Conservation (phyloP, 352 stramenopile genomes). For the Pseudoperonospora humuli region DNA sequence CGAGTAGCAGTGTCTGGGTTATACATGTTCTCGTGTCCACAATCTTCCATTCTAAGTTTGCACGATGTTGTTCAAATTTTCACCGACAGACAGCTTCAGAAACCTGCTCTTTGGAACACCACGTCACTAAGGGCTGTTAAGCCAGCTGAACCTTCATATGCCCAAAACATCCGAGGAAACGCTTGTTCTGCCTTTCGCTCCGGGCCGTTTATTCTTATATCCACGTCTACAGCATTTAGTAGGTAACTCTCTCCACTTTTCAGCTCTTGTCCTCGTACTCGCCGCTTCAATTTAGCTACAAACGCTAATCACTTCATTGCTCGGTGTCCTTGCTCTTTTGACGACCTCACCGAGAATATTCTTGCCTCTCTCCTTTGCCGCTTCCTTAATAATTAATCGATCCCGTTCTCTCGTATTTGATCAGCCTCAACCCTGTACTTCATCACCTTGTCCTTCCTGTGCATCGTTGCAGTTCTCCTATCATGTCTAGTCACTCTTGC, state of each 20-base stretch:
- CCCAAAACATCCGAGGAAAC: constrained; percentile 41
- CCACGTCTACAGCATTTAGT: constrained; percentile 2
- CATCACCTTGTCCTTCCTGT: constrained; percentile 32
- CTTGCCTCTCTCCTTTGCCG: constrained; percentile 28
- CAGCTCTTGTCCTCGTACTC: constrained; percentile 9
- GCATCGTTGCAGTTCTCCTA: constrained; percentile 17
- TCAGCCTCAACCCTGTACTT: constrained; percentile 37
- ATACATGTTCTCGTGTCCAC: background rate
- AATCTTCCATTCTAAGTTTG: background rate
- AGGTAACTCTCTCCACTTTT: constrained; percentile 4
- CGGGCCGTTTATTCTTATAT: background rate
- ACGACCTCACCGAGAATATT: constrained; percentile 24
- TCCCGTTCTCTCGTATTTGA: constrained; percentile 24
- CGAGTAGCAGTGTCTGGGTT: too few species aligned
- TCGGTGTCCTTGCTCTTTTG: constrained; percentile 29
- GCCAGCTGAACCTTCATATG: constrained; percentile 28
- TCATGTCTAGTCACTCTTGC: constrained; percentile 60
- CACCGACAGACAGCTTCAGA: too few species aligned
- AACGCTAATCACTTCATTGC: constrained; percentile 46
- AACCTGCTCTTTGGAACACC: too few species aligned
- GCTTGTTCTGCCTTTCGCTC: constrained; percentile 16
- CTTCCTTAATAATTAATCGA: constrained; percentile 23
- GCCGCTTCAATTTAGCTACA: constrained; percentile 34
- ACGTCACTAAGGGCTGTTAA: background rate
- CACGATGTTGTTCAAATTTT: too few species aligned